Evolutionary conservation across 352 stramenopile genomes (phyloP).

Genomic region (Globisporangium abappressorium): DNA sequence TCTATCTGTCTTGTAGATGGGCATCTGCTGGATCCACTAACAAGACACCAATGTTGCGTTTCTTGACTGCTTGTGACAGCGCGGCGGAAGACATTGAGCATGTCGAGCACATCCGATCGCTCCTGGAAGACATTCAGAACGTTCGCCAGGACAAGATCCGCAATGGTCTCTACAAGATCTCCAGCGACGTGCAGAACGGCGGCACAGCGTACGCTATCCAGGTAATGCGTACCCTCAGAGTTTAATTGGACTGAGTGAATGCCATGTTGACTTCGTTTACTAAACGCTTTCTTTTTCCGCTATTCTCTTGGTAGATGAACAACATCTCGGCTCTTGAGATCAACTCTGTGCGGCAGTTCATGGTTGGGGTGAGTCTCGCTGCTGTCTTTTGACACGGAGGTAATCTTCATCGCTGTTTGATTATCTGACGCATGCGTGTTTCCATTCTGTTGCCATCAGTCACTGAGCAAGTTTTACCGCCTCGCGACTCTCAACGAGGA

Average conservation of each 20-base stretch:
- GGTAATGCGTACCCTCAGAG: constrained; percentile 14
- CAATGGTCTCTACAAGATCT: constrained; percentile 82
- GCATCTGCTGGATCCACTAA: neutral
- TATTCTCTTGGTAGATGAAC: constrained; percentile 60
- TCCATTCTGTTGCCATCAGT: constrained; percentile 28
- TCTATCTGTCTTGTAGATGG: constrained; percentile 1
- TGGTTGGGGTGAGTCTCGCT: constrained; percentile 53
- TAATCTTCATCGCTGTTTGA: neutral
- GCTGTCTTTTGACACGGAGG: neutral
- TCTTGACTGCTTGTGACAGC: constrained; percentile 26
- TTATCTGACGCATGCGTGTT: too few species aligned
- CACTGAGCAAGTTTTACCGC: constrained; percentile 76
- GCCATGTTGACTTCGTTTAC: neutral
- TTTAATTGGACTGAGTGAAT: neutral
- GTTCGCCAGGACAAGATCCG: constrained; percentile 89
- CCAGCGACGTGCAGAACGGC: constrained; percentile 67
- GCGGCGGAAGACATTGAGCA: constrained; percentile 82
- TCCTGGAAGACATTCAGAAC: constrained; percentile 87
- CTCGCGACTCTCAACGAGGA: constrained; percentile 57
- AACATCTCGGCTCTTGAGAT: constrained; percentile 85
- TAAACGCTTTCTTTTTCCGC: too few species aligned
- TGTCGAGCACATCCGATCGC: constrained; percentile 72
- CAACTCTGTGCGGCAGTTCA: constrained; percentile 86
- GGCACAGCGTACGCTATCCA: constrained; percentile 74
- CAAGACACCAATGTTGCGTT: neutral